Evolutionary conservation across 1,139 yeast genomes (phyloP), one percentile per base, ranked within the genome.

Genomic region (Candida sp.): DNA sequence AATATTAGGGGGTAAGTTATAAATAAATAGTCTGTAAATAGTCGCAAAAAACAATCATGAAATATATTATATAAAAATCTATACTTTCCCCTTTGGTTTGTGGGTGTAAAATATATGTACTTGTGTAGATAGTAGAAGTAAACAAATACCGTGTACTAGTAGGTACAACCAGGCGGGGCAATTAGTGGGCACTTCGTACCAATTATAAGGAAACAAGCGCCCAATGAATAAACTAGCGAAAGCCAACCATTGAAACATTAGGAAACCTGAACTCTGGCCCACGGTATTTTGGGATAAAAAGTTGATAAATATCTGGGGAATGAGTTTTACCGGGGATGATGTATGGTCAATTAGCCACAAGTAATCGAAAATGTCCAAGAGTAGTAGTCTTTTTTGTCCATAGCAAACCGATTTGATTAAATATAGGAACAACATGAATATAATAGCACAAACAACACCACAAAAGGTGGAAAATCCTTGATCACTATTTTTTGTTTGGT

Each of bases 1-100:
- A 49, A 51, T 83, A 35, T 56, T 87, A 41, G 89, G 93, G 2
- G 84, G 81, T 23, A 81, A 81, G 62, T 63, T 87, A 48, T 87
- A 67, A 54, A 6, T 6, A 32, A 5, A 32, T 7, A 32, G 9
- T 32, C 19, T 33, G 35, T 33, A 33, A 12, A 33, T 33, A 33
- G 33, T 38, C 32, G 22, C 23, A 11, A 42, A 12, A 30, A 21
- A 27, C 21, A 34, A 25, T 25, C 29, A n/a, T n/a, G n/a, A n/a
- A n/a, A n/a, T n/a, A n/a, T n/a, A n/a, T n/a, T n/a, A n/a, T n/a
- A n/a, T n/a, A n/a, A n/a, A n/a, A n/a, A n/a, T 25, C 34, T 36
- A 32, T 8, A 22, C 41, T 8, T 19, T 2, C 1, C 12, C 33
- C n/a, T 22, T 22, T 35, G 38, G 41, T 35, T 39, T 43, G 5